Percentiles rank a stretch among this genome's conserved stretches.
Evolutionary conservation across 1,284 basidiomycete genomes (phyloP).

Genomic region (Rhodotorula glutinis): DNA sequence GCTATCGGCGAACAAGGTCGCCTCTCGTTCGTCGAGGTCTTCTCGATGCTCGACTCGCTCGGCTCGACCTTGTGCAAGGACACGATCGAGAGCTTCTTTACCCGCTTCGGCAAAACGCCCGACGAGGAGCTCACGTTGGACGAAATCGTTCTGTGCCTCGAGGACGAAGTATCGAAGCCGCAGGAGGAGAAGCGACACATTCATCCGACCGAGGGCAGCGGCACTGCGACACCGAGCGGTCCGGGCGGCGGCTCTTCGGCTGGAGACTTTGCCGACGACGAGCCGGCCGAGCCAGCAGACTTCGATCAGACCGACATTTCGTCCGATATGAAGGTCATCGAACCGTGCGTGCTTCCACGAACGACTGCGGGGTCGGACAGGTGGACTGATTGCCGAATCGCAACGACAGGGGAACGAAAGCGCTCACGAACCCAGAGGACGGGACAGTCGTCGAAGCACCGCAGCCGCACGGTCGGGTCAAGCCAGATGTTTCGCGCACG

Average conservation of each 20-base stretch:
- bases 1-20: constrained; percentile 79
- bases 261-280: constrained; percentile 5
- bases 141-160: constrained; percentile 71
- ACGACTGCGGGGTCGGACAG: too few species aligned
- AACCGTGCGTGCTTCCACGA: constrained; percentile 6
- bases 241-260: not conserved
- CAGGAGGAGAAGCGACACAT: constrained; percentile 57
- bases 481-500: constrained; percentile 1
- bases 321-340: constrained; percentile 28
- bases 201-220: not conserved
- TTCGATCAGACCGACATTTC: constrained; percentile 24
- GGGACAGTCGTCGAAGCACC: constrained; percentile 27
- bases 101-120: constrained; percentile 63
- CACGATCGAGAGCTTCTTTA: constrained; percentile 80
- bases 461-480: constrained; percentile 6
- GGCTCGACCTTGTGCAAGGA: constrained; percentile 81
- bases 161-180: constrained; percentile 71
- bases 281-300: constrained; percentile 7
- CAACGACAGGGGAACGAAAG: constrained; percentile 15
- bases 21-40: constrained; percentile 80
- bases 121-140: constrained; percentile 73
- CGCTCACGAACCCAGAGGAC: constrained; percentile 26
- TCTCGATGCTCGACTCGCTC: constrained; percentile 94
- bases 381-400: too few species aligned
- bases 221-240: constrained; percentile 4